Base-by-base conservation (phyloP, 257 asterid species). In the Solanum sejunctum region DNA sequence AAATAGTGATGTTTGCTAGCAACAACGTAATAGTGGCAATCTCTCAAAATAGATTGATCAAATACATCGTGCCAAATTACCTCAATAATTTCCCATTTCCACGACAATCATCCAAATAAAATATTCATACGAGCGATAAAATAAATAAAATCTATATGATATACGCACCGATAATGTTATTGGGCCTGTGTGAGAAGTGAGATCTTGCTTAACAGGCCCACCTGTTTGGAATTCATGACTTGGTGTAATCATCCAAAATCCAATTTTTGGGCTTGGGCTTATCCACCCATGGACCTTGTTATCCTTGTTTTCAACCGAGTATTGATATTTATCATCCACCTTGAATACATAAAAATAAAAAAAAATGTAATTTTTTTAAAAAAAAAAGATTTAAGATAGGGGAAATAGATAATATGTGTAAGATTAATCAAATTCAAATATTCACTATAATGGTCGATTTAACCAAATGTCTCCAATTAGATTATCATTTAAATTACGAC, bases 241-340 rank as follows among this genome's bases (percentile, higher is more conserved):
- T 23, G 89, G 90, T 15, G 82, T 87, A 23, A 89, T 89, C 83
- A 86, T 72, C 92, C 92, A 89, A 61, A 89, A 84, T 6, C 92
- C 92, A 28, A 83, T 83, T 7, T 57, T 66, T 15, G 84, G 66
- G 43, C 66, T 81, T 45, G 83, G 56, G 72, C 83, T 45, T 10
- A 88, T 69, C 92, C 92, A 89, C 55, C 92, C 92, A 36, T 89
- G 90, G 7, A 86, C 84, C 12, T 12, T 71, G 43, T 83, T 87
- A 43, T 89, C 92, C 28, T 71, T 79, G 49, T 87, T 85, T 49
- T 87, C 86, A 39, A 71, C 3, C 0, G 89, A 77, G 66, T 87
- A 89, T 12, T 87, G 87, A 58, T 89, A 89, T 41, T 89, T 89
- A 56, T 89, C 92, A 66, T 89, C 92, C 73, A 89, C 92, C 92